A percentile compares a stretch with the other conserved stretches of the same genome.
phyloP scores from a whole-genome alignment of 768 basidiomycete genomes.

The Lepiota venenata region DNA sequence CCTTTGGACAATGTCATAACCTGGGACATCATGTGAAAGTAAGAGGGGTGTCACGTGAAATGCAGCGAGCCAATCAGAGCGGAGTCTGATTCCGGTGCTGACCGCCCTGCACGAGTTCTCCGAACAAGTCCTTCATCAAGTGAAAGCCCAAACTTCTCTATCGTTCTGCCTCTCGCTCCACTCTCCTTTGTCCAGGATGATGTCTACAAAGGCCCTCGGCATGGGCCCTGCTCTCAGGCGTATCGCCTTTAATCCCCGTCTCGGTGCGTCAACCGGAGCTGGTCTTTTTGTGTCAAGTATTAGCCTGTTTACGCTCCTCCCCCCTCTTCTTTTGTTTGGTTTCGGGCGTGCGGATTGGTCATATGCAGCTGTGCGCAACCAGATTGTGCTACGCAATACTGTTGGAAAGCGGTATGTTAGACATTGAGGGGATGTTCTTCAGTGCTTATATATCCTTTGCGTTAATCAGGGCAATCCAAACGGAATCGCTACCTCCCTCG shows the following conservation, averaged over 20 bases:
- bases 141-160: not conserved
- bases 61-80: slow-evolving; percentile 18
- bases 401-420: slow-evolving; percentile 39
- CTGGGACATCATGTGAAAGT: slow-evolving; percentile 19
- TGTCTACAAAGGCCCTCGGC: slow-evolving; percentile 53
- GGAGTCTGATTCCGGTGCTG: slow-evolving; percentile 24
- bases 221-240: slow-evolving; percentile 55
- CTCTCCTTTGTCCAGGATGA: slow-evolving; percentile 25
- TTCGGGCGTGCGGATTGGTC: slow-evolving; percentile 15
- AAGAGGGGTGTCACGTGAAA: no score
- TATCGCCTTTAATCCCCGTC: slow-evolving; percentile 37
- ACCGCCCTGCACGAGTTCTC: slow-evolving; percentile 14
- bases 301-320: not conserved
- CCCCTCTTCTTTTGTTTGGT: not conserved
- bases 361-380: slow-evolving; percentile 32
- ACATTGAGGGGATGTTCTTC: not conserved
- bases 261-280: slow-evolving; percentile 25
- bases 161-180: slow-evolving; percentile 7
- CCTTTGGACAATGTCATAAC: not conserved
- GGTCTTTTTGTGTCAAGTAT: slow-evolving; percentile 17
- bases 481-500: slow-evolving; percentile 60
- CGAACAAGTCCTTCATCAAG: not conserved
- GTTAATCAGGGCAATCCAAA: slow-evolving; percentile 50
- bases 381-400: slow-evolving; percentile 33
- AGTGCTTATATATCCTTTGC: not conserved